Evolutionary conservation across 306 rosid genomes (phyloP).

Genomic region (Corylus americana): DNA sequence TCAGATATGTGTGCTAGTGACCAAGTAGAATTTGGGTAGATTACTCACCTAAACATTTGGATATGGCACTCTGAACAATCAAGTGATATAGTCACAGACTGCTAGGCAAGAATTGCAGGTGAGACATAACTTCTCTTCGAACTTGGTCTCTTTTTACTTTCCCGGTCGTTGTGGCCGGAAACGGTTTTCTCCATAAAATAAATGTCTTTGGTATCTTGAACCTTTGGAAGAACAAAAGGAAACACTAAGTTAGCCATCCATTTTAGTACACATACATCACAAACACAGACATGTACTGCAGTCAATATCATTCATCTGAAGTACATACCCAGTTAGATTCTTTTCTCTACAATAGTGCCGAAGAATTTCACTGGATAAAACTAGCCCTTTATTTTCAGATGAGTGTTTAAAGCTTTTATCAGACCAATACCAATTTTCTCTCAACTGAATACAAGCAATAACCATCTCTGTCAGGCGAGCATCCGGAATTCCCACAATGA

Average conservation of each 20-base stretch:
- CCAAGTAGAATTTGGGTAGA: not conserved
- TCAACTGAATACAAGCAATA: conserved; percentile 59
- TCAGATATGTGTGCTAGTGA: not conserved
- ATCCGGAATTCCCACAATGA: conserved; percentile 76
- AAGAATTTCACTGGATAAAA: conserved; percentile 51
- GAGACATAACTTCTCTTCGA: conserved; percentile 47
- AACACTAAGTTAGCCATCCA: not conserved
- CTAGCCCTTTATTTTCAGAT: conserved; percentile 30
- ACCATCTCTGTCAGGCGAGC: conserved; percentile 64
- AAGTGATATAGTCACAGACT: conserved; percentile 46
- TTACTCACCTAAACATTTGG: not conserved
- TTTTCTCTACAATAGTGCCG: conserved; percentile 45
- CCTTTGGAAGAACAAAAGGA: conserved; percentile 44
- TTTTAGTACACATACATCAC: not conserved
- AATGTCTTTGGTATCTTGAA: conserved; percentile 77
- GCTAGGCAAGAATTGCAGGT: conserved; percentile 48
- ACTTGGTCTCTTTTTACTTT: conserved; percentile 66
- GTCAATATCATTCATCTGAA: not conserved
- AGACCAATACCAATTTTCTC: conserved; percentile 68
- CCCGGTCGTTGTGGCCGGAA: conserved; percentile 72
- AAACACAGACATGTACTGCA: not conserved
- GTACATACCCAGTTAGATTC: conserved; percentile 61
- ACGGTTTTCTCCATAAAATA: conserved; percentile 60
- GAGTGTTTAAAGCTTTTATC: conserved; percentile 22
- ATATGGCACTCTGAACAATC: not conserved